A percentile compares a stretch with the other conserved stretches of the same genome.
These are phyloP conservation scores for Cyberlindnera suaveolens DNA, from an alignment of 805 yeast genomes.

Conservation along the genomic window DNA sequence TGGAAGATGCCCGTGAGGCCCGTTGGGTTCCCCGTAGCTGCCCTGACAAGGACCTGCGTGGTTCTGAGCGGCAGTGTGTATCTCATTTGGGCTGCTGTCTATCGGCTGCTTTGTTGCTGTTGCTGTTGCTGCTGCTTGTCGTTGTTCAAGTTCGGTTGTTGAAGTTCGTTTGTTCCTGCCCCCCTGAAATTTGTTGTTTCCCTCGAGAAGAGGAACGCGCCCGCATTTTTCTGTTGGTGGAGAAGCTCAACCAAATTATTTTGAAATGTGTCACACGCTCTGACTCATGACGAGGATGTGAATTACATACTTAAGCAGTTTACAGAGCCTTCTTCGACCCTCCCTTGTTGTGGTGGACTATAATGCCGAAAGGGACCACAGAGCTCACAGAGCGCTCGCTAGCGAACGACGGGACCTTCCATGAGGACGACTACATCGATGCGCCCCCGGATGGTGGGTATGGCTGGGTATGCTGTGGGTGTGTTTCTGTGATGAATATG, in stretches of 20 bases:
- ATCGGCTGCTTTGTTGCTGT: not conserved
- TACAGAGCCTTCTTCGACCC: too few relatives aligned
- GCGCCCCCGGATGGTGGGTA: constrained; percentile 39
- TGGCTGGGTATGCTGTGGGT: constrained; percentile 43
- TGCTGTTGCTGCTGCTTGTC: too few relatives aligned
- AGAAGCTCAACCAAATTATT: too few relatives aligned
- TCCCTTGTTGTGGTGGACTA: too few relatives aligned
- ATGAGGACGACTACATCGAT: constrained; percentile 29
- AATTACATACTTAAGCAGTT: too few relatives aligned
- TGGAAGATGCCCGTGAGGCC: constrained; percentile 74
- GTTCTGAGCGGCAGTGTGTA: constrained; percentile 22
- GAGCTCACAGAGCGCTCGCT: not conserved
- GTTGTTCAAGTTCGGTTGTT: too few relatives aligned
- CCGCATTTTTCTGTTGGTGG: too few relatives aligned
- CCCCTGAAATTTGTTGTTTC: too few relatives aligned
- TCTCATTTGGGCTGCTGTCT: constrained; percentile 27
- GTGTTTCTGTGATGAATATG: constrained; percentile 27
- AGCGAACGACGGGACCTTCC: constrained; percentile 15
- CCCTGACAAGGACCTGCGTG: constrained; percentile 47
- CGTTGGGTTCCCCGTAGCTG: constrained; percentile 65
- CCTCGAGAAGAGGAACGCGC: too few relatives aligned
- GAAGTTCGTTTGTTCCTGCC: too few relatives aligned
- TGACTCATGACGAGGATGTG: too few relatives aligned
- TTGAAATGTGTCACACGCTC: too few relatives aligned
- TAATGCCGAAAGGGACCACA: not conserved